phyloP scores from a whole-genome alignment of 192 early-diverging fungal genomes.

The Funneliformis geosporum region DNA sequence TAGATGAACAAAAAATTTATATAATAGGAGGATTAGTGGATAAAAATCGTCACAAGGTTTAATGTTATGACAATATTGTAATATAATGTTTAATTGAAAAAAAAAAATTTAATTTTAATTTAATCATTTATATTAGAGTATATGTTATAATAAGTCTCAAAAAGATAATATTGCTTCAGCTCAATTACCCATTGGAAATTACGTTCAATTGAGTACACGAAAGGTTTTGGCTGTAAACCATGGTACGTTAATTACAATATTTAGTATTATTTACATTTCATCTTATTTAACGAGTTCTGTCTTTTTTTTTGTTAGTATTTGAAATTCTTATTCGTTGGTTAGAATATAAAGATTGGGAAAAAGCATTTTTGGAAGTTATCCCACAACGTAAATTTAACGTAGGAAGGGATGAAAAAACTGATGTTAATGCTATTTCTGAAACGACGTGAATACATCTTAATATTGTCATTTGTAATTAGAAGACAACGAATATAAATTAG shows the following conservation, averaged over 20 bases:
- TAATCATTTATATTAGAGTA: constrained; percentile 35
- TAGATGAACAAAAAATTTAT: constrained; percentile 81
- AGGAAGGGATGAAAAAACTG: constrained; percentile 7
- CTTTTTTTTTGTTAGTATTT: constrained; percentile 58
- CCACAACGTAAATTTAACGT: constrained; percentile 81
- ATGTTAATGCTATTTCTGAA: background rate
- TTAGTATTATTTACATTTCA: background rate
- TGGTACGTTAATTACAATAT: constrained; percentile 41
- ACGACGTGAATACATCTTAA: too few relatives aligned
- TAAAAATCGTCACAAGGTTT: constrained; percentile 81
- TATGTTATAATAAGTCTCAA: constrained; percentile 81
- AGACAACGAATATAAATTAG: too few relatives aligned
- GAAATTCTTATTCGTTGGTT: constrained; percentile 86
- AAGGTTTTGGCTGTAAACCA: constrained; percentile 95
- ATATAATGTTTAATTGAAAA: background rate
- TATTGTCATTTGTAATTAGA: too few relatives aligned
- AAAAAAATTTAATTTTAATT: background rate
- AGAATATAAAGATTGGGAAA: constrained; percentile 79
- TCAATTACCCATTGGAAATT: constrained; percentile 84
- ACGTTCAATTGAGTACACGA: constrained; percentile 75
- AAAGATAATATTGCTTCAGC: constrained; percentile 72
- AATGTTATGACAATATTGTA: background rate
- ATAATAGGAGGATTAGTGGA: constrained; percentile 96
- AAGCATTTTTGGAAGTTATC: constrained; percentile 87
- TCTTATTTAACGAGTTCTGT: background rate